Conservation (phyloP, 192 early-diverging fungal species). For the Spizellomyces sp. region DNA sequence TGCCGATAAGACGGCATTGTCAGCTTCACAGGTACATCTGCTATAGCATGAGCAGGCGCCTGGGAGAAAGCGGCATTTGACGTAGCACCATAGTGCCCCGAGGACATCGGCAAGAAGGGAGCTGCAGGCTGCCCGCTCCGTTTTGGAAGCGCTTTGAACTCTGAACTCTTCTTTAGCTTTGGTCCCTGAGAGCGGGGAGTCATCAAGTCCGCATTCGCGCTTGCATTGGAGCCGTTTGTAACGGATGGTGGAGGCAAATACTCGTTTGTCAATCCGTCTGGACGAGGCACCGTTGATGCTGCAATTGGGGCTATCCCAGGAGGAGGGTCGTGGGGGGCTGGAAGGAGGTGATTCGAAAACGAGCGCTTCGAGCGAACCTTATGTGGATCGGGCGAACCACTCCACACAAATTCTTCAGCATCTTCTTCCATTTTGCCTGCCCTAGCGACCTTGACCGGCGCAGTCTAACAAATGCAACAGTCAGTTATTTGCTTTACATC, state of each 20-base stretch:
- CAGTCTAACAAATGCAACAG: neutral
- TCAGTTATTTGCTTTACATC: too few species aligned
- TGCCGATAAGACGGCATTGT: neutral
- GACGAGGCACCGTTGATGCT: neutral
- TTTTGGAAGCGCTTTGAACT: conserved; percentile 4
- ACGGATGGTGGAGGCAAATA: neutral
- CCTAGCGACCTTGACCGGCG: neutral
- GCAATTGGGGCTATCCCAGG: conserved; percentile 10
- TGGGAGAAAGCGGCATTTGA: neutral
- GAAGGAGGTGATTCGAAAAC: conserved; percentile 20
- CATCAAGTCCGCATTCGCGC: neutral
- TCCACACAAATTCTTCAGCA: conserved; percentile 25
- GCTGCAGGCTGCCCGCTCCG: neutral
- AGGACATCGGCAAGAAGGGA: neutral
- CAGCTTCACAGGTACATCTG: neutral
- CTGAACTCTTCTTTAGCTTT: conserved; percentile 12
- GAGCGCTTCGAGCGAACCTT: conserved; percentile 10
- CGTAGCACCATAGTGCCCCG: conserved; percentile 8
- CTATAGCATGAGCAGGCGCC: neutral
- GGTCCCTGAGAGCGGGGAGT: neutral
- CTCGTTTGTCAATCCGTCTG: conserved; percentile 7
- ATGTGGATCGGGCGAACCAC: conserved; percentile 21
- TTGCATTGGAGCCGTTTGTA: neutral
- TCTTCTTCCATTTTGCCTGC: conserved; percentile 9
- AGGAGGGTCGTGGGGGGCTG: conserved; percentile 14